Percentiles rank a stretch among this genome's conserved stretches.
These are phyloP conservation scores for Phaffia rhodozyma DNA, from an alignment of 1,284 basidiomycete species.

Conservation along the genomic window DNA sequence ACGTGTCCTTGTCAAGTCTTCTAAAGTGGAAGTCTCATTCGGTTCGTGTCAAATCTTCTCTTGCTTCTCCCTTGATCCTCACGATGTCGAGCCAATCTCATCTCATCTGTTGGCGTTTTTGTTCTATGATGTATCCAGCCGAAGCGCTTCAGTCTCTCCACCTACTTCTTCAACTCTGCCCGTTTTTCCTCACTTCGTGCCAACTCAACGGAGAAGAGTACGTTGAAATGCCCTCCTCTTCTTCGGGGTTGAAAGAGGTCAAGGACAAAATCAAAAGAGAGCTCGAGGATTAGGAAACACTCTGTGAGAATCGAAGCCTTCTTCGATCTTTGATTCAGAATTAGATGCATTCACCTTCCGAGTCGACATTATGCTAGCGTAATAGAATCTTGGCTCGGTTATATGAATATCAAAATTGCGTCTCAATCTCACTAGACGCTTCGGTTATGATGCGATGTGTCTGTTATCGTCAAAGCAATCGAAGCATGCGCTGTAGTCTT, in stretches of 20 bases:
- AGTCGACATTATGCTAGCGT: no score
- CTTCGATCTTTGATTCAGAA: no score
- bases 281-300: constrained; percentile 24
- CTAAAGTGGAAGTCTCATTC: constrained; percentile 34
- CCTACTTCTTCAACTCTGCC: constrained; percentile 34
- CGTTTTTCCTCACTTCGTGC: constrained; percentile 33
- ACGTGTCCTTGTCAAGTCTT: constrained; percentile 34
- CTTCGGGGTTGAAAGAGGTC: constrained; percentile 28
- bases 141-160: constrained; percentile 34
- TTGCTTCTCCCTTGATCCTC: background rate
- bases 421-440: no score
- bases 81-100: no score
- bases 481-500: no score
- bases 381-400: no score
- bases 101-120: background rate
- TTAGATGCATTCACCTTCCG: no score
- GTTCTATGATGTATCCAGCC: constrained; percentile 22
- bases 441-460: no score
- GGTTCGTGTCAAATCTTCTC: constrained; percentile 23
- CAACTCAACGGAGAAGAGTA: constrained; percentile 31
- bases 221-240: constrained; percentile 33
- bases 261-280: constrained; percentile 33
- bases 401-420: no score
- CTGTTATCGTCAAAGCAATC: no score
- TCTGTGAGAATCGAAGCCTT: background rate